Base-by-base conservation (phyloP, 75 land plant species). In the Picea glauca region DNA sequence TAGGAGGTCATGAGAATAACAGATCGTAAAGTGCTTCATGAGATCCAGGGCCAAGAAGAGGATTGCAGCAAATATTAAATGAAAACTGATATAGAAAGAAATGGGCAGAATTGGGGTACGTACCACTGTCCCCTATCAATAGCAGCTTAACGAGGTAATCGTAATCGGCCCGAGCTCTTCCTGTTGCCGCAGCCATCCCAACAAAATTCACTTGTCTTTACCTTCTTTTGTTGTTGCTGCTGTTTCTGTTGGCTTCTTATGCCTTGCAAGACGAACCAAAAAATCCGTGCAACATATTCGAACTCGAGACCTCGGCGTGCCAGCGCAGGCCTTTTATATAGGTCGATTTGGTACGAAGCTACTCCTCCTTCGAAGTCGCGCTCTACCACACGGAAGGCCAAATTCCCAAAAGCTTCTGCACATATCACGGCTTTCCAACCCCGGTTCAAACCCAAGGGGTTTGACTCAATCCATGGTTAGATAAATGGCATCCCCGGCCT, bases 111-210 rank as follows among this genome's bases (percentile, higher is more conserved):
- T 70, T 21, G 12, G 62, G 73, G 13, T 30, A 13, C 83, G 58
- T 87, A 88, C 91, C 91, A 65, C 91, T 89, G 31, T 89, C 91
- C 9, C 91, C 91, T 72, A 89, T 89, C 63, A 89, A 79, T 61
- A 89, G 90, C 60, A 89, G 83, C 79, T 89, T 89, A 80, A 89
- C 88, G 78, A 89, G 91, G 78, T 89, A 89, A 70, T 89, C 91
- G 76, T 89, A 87, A 72, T 89, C 88, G 20, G 83, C 89, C 62
- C 90, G 91, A 12, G 85, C 86, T 60, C 84, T 82, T 40, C 80
- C 76, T 43, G 86, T 79, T 50, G 88, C 85, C 40, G 87, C 84
- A 63, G 90, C 90, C 90, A 88, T 88, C 76, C 40, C 74, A 46
- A 17, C 79, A 32, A 66, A 35, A 66, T 7, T 38, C n/a, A 3